Percentiles rank a stretch among this genome's conserved stretches.
Evolutionary conservation across 2,329 filamentous ascomycete species (phyloP).

Genomic region (Pleurostoma richardsiae): DNA sequence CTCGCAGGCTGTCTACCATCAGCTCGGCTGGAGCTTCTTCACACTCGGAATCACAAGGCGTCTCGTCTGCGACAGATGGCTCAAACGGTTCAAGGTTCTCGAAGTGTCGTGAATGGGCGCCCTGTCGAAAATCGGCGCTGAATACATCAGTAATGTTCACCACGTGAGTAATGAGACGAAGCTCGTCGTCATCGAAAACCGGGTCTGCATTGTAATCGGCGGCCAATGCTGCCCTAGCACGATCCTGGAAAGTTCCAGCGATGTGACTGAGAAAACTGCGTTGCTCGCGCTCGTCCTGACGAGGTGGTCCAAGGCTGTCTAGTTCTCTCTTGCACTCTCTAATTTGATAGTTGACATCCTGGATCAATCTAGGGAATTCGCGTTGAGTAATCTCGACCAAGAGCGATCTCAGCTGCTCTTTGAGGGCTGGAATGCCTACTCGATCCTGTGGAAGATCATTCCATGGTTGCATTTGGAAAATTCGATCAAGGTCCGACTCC

Average conservation of each 20-base stretch:
- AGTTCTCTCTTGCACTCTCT: conserved; percentile 5
- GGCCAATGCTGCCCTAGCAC: conserved; percentile 7
- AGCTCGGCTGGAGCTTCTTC: no score
- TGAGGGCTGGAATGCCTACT: conserved; percentile 16
- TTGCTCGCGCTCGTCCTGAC: conserved; percentile 11
- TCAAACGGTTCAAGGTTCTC: neutral
- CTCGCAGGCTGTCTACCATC: no score
- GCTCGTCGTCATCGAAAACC: conserved; percentile 6
- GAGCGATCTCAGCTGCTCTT: conserved; percentile 14
- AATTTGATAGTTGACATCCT: conserved; percentile 11
- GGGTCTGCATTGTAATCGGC: conserved; percentile 8
- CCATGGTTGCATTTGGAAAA: conserved; percentile 12
- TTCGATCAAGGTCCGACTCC: neutral
- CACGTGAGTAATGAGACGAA: conserved; percentile 15
- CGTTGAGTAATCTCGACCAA: conserved; percentile 19
- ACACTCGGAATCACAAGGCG: no score
- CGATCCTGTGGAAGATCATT: conserved; percentile 11
- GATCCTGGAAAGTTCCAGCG: conserved; percentile 12
- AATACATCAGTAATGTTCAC: conserved; percentile 6
- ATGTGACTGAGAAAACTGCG: conserved; percentile 9
- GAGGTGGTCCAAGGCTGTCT: conserved; percentile 7
- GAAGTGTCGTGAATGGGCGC: conserved; percentile 12
- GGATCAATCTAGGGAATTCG: conserved; percentile 18
- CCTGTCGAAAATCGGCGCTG: conserved; percentile 1
- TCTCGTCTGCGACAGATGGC: no score